A percentile compares a stretch with the other conserved stretches of the same genome.
Evolutionary conservation across 139 green algal genomes (phyloP).

Genomic region (Diplosphaera chodatii): DNA sequence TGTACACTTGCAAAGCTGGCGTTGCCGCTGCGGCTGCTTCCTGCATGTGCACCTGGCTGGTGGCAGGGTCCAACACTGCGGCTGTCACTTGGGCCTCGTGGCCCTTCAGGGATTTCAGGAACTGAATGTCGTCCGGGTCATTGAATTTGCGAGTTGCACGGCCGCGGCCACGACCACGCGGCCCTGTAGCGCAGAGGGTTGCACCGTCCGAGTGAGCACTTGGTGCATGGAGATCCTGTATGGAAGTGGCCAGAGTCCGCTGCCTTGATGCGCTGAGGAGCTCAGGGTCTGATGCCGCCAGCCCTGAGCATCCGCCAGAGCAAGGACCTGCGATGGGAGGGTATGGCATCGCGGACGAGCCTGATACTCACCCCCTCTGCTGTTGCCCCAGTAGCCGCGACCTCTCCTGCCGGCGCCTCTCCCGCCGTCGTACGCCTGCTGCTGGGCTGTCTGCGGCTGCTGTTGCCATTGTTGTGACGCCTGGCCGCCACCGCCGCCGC

Average conservation of each 20-base stretch:
- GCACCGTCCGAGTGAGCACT: too few species aligned
- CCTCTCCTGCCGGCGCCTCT: not conserved
- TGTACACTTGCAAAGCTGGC: not conserved
- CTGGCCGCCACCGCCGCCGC: constrained; percentile 4
- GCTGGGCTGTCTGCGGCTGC: not conserved
- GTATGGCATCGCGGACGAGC: not conserved
- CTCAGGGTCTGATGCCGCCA: too few species aligned
- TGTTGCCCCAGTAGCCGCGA: constrained; percentile 18
- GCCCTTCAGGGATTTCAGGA: constrained; percentile 31
- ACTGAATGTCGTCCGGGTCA: constrained; percentile 38
- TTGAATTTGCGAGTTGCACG: constrained; percentile 12
- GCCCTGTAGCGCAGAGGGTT: too few species aligned
- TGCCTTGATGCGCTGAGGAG: too few species aligned
- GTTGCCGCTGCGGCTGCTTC: not conserved
- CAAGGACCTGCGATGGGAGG: too few species aligned
- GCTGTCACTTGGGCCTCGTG: constrained; percentile 36
- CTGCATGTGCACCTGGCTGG: constrained; percentile 2
- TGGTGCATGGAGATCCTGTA: too few species aligned
- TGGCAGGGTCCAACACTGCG: constrained; percentile 26
- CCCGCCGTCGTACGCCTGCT: constrained; percentile 4
- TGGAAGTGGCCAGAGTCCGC: too few species aligned
- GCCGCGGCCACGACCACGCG: not conserved
- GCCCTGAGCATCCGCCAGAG: too few species aligned
- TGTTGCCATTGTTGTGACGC: not conserved
- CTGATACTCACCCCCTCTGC: not conserved